Evolutionary conservation across 768 basidiomycete species (phyloP), one percentile per base, ranked within the genome.

Genomic region (Amanita exitialis): DNA sequence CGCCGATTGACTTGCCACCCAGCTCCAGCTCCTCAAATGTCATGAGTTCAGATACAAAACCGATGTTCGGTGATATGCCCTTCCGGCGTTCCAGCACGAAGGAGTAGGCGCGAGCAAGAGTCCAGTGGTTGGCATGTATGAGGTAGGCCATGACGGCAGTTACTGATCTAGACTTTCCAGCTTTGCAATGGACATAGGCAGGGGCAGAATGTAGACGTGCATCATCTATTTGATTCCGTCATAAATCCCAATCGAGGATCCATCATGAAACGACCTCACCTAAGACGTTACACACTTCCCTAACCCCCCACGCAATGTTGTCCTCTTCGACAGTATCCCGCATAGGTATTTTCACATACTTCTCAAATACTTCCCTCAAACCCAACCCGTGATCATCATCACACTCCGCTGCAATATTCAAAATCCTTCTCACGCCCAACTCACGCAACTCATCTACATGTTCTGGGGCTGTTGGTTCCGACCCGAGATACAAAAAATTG

Each of bases 141-240:
- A 98, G 85, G 63, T 96, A 97, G 2, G 90, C 94, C 73, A 98
- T 91, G 36, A 96, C 94, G 10, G 93, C 92, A 0, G 94, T 96
- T 25, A 96, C 94, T 1, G 90, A 94, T 12, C 95, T 83, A 2
- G 90, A 93, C 70, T 93, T 96, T 4, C 94, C 95, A 4, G 90
- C 93, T 68, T 89, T 91, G 69, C 94, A 98, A 63, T 98, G 95
- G 12, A 97, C 93, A 59, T 95, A 98, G 1, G 88, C 88, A 6
- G 92, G 83, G 16, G 90, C 79, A 0, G 85, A 89, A 56, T 92
- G 91, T 47, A 97, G 66, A 43, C 87, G 80, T 1, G 94, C 94
- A 59, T 97, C 94, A 62, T 96, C 94, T 96, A 58, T 0, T 6
- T 18, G 35, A 38, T 18, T 30, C n/a, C 8, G 30, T 53, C 21